Conservation (phyloP, 768 basidiomycete genomes). For the Trametes meyenii region DNA sequence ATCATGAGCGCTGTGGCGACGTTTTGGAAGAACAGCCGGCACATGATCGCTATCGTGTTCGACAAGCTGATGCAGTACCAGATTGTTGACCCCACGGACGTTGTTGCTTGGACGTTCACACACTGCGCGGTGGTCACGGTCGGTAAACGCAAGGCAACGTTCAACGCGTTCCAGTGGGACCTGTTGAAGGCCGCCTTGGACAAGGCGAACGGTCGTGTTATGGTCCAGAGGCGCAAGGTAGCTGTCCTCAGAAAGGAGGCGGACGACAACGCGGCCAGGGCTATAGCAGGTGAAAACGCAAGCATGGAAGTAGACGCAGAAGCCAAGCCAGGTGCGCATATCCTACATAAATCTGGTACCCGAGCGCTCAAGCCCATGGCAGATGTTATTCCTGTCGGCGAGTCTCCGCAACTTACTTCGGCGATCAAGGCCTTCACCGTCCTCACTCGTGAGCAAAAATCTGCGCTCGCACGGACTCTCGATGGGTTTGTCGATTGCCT, state of each 20-base stretch:
- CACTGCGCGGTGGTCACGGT: slow-evolving; percentile 50
- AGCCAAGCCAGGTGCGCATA: slow-evolving; percentile 56
- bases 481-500: slow-evolving; percentile 76
- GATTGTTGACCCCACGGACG: slow-evolving; percentile 91
- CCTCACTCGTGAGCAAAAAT: slow-evolving; percentile 76
- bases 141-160: slow-evolving; percentile 36
- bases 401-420: slow-evolving; percentile 68
- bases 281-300: slow-evolving; percentile 60
- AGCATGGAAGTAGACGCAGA: slow-evolving; percentile 75
- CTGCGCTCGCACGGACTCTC: slow-evolving; percentile 69
- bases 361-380: slow-evolving; percentile 2
- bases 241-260: slow-evolving; percentile 82
- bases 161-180: slow-evolving; percentile 82
- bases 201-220: slow-evolving; percentile 89
- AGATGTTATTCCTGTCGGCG: slow-evolving; percentile 52
- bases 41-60: slow-evolving; percentile 90
- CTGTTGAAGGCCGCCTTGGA: slow-evolving; percentile 80
- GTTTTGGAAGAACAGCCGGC: slow-evolving; percentile 86
- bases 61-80: slow-evolving; percentile 99
- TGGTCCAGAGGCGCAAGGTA: slow-evolving; percentile 75
- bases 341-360: background rate
- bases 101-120: slow-evolving; percentile 82
- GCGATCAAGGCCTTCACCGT: slow-evolving; percentile 77
- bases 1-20: slow-evolving; percentile 69
- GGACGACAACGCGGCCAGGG: slow-evolving; percentile 79